Conservation (phyloP, 208 protist genomes). For the Trypanosomatidae sp. region DNA sequence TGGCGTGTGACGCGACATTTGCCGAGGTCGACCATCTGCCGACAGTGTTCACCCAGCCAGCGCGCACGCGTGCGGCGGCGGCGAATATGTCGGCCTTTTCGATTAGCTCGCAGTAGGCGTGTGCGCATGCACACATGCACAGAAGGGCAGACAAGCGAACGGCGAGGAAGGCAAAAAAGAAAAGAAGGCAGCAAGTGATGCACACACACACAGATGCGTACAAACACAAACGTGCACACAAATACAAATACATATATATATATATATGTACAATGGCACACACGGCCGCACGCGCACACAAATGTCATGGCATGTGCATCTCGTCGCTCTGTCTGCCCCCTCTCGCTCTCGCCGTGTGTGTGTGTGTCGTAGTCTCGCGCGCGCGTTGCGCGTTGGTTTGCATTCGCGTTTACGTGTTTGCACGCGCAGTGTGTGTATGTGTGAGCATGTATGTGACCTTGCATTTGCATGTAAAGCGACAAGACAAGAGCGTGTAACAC, state of each 20-base stretch:
- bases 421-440: too few species aligned
- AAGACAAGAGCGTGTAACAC: too few species aligned
- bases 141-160: neutral
- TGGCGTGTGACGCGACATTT: conserved; percentile 13
- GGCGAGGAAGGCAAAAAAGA: too few species aligned
- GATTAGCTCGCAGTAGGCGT: conserved; percentile 14
- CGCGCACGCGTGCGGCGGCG: neutral
- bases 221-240: neutral
- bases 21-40: neutral
- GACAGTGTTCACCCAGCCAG: neutral
- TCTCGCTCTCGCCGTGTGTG: too few species aligned
- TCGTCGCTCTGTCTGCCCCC: too few species aligned
- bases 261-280: neutral
- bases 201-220: neutral
- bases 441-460: too few species aligned
- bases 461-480: too few species aligned
- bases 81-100: conserved; percentile 20
- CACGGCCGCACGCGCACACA: too few species aligned
- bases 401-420: too few species aligned
- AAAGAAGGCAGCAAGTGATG: neutral
- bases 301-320: too few species aligned
- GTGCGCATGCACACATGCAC: neutral
- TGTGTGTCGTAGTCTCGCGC: too few species aligned
- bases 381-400: too few species aligned
- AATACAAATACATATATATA: neutral